Percentiles rank a stretch among this genome's conserved stretches.
Evolutionary conservation across 192 early-diverging fungal species (phyloP).

Genomic region (Coemansia sp.): DNA sequence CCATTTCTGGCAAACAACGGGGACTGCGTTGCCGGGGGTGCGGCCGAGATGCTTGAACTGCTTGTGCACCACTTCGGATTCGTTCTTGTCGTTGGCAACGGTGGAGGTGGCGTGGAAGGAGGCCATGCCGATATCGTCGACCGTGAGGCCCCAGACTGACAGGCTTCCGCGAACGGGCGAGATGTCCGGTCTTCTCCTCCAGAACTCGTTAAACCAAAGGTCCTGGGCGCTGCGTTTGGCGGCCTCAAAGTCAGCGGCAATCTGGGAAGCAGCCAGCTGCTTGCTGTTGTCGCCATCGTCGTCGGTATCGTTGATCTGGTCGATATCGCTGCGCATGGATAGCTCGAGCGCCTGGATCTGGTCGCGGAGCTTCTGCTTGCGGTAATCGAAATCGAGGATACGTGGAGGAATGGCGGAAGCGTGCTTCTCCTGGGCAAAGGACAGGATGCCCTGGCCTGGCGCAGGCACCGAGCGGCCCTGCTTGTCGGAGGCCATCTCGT

Average conservation of each 20-base stretch:
- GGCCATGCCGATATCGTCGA: slow-evolving; percentile 88
- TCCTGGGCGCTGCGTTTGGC: slow-evolving; percentile 32
- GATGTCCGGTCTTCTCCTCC: slow-evolving; percentile 71
- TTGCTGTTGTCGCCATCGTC: too few relatives aligned
- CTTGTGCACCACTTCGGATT: slow-evolving; percentile 81
- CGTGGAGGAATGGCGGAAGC: slow-evolving; percentile 32
- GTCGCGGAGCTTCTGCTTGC: slow-evolving; percentile 4
- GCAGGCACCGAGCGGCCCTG: slow-evolving; percentile 91
- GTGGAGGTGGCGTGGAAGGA: slow-evolving; percentile 95
- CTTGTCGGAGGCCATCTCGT: slow-evolving; percentile 92
- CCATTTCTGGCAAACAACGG: slow-evolving; percentile 80
- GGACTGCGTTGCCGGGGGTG: slow-evolving; percentile 74
- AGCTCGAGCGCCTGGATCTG: neutral
- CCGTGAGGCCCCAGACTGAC: slow-evolving; percentile 83
- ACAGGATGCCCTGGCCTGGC: slow-evolving; percentile 88
- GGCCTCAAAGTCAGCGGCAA: slow-evolving; percentile 10
- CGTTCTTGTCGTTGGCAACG: slow-evolving; percentile 94
- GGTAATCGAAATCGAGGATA: slow-evolving; percentile 6
- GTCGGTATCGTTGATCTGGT: too few relatives aligned
- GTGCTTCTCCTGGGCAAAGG: slow-evolving; percentile 74
- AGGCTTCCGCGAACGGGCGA: slow-evolving; percentile 86
- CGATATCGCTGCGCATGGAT: too few relatives aligned
- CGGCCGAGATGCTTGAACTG: slow-evolving; percentile 86
- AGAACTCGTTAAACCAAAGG: slow-evolving; percentile 85
- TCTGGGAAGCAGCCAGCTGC: neutral